Evolutionary conservation across 192 early-diverging fungal genomes (phyloP), one percentile per base, ranked within the genome.

Genomic region (Podila horticola): DNA sequence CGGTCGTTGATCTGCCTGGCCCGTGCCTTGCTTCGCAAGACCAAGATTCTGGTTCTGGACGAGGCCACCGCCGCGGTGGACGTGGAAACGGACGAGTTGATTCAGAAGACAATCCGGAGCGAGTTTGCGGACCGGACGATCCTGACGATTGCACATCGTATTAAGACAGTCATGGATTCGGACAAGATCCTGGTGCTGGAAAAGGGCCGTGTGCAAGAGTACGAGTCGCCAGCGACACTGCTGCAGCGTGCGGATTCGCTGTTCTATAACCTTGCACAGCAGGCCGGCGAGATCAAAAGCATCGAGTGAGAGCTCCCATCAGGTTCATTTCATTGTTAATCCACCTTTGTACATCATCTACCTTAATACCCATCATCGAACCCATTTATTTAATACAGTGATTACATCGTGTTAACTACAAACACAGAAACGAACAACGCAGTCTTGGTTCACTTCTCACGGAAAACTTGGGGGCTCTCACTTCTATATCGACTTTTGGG

Each of bases 131-230:
- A 92, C 45, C 87, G 90, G 29, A 98, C 98, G 1, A 84, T 98
- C 51, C 73, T 99, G 36, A 93, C 91, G 63, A 95, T 99, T 74
- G 97, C 97, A 5, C 97, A 99, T 70, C 90, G 96, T 8, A 68
- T 97, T 58, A 88, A 90, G 65, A 96, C 96, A 0, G 90, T 97
- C 20, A 93, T 94, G 66, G 93, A 92, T 67, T 97, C 94, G 64
- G 94, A 97, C 85, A 85, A 90, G 41, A 92, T 97, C 19, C 61
- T 96, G 31, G 94, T 96, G 2, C 36, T 86, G 88, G 90, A 50
- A 33, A 65, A 82, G 31, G 88, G 88, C 2, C 41, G 66, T 5
- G 62, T 90, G 3, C 71, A 72, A 13, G 91, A 93, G 75, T 89
- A 69, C 50, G 92, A 88, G 13, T 17, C 84, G 1, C 92, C 91